These are phyloP conservation scores for Pistacia integerrima DNA, from an alignment of 345 rosid genomes.

Conservation along the genomic window DNA sequence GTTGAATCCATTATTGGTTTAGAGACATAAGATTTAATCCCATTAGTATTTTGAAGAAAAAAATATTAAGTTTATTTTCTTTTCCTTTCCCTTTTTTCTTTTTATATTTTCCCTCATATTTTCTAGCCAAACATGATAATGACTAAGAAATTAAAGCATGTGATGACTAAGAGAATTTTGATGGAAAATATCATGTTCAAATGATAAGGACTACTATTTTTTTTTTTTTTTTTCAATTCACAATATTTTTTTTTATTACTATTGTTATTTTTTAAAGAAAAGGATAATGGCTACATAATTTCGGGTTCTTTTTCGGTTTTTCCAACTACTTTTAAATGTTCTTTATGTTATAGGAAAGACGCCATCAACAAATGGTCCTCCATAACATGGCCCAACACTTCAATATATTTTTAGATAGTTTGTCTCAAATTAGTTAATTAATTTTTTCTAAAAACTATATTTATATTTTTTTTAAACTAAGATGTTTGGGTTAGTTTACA, in stretches of 20 bases:
- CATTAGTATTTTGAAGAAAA: too few relatives aligned
- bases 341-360: background rate
- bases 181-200: background rate
- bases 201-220: background rate
- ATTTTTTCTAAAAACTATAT: background rate
- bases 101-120: too few relatives aligned
- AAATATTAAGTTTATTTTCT: too few relatives aligned
- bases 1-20: too few relatives aligned
- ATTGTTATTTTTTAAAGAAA: background rate
- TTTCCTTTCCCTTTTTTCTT: too few relatives aligned
- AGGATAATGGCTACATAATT: background rate
- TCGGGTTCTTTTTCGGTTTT: background rate
- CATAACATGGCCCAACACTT: background rate
- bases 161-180: background rate
- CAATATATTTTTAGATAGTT: background rate
- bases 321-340: background rate
- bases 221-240: background rate
- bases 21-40: too few relatives aligned
- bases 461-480: too few relatives aligned
- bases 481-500: too few relatives aligned
- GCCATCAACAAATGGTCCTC: background rate
- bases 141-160: background rate
- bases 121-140: background rate
- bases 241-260: too few relatives aligned
- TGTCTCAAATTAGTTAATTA: background rate